phyloP scores from a whole-genome alignment of 768 basidiomycete genomes.

The Podaxis sp. region DNA sequence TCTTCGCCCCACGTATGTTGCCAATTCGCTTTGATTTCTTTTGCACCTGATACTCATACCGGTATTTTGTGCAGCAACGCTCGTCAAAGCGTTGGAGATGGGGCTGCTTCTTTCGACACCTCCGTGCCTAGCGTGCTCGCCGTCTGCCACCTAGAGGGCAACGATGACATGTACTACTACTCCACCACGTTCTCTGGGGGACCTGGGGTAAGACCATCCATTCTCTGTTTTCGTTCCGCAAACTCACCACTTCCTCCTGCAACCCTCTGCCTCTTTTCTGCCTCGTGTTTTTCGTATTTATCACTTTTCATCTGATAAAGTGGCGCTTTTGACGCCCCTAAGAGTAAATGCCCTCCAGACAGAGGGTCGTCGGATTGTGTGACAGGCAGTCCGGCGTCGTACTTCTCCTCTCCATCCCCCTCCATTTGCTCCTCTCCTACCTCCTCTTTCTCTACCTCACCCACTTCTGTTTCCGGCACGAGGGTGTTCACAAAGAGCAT shows the following conservation, averaged over 20 bases:
- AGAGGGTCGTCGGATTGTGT: conserved; percentile 95
- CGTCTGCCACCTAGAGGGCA: conserved; percentile 82
- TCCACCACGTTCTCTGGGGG: conserved; percentile 94
- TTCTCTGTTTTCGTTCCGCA: neutral
- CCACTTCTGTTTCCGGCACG: conserved; percentile 6
- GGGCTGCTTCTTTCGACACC: conserved; percentile 82
- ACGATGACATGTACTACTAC: conserved; percentile 83
- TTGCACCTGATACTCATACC: conserved; percentile 19
- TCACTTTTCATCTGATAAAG: conserved; percentile 34
- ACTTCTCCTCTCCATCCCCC: conserved; percentile 43
- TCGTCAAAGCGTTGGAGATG: conserved; percentile 96
- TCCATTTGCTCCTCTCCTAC: conserved; percentile 30
- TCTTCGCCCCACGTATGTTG: conserved; percentile 88
- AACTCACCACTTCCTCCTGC: conserved; percentile 1
- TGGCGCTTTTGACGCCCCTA: conserved; percentile 96
- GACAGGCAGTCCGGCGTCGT: conserved; percentile 87
- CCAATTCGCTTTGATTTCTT: neutral
- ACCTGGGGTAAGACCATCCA: conserved; percentile 64
- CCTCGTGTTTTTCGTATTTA: neutral
- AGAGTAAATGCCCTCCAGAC: conserved; percentile 91
- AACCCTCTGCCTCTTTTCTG: conserved; percentile 8
- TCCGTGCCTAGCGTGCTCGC: conserved; percentile 75
- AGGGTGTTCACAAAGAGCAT: conserved; percentile 14
- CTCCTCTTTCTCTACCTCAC: conserved; percentile 23
- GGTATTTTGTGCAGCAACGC: conserved; percentile 68